Percentiles rank a stretch among this genome's conserved stretches.
Conservation (phyloP, 371 early-diverging fungal species). For the Amoeboaphelidium protococcarum region DNA sequence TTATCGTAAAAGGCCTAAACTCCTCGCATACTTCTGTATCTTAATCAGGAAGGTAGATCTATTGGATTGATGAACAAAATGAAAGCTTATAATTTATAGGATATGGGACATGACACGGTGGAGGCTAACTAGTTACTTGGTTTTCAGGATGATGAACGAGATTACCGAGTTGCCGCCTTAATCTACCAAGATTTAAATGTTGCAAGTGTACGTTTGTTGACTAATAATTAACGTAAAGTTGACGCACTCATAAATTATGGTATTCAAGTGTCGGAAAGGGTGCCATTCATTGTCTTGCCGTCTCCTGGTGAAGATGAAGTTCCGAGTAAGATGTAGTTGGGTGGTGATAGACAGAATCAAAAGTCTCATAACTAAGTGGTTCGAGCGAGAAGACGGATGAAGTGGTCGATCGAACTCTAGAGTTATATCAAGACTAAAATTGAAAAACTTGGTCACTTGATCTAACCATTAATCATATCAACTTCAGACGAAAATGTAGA, state of each 20-base stretch:
- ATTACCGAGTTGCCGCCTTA: conserved; percentile 66
- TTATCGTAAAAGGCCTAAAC: conserved; percentile 54
- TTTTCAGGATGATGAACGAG: conserved; percentile 71
- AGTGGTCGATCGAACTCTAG: too few relatives aligned
- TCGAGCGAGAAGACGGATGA: too few relatives aligned
- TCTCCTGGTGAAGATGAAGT: too few relatives aligned
- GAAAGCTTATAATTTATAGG: conserved; percentile 84
- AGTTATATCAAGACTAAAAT: too few relatives aligned
- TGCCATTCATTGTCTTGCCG: too few relatives aligned
- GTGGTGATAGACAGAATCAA: too few relatives aligned
- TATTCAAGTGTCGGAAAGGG: conserved; percentile 41
- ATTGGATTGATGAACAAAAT: conserved; percentile 80
- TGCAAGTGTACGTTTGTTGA: conserved; percentile 48
- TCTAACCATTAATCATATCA: too few relatives aligned
- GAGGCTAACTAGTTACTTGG: conserved; percentile 65
- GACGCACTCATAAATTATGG: conserved; percentile 36
- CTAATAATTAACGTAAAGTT: conserved; percentile 89
- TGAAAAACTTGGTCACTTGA: too few relatives aligned
- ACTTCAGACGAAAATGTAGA: too few relatives aligned
- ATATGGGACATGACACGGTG: conserved; percentile 80
- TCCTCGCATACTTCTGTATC: conserved; percentile 65
- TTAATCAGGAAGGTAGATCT: conserved; percentile 84
- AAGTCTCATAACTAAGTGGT: too few relatives aligned
- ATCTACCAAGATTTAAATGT: conserved; percentile 59
- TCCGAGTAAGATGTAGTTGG: too few relatives aligned